Conservation (phyloP, 345 rosid genomes). For the Gossypium longicalyx region DNA sequence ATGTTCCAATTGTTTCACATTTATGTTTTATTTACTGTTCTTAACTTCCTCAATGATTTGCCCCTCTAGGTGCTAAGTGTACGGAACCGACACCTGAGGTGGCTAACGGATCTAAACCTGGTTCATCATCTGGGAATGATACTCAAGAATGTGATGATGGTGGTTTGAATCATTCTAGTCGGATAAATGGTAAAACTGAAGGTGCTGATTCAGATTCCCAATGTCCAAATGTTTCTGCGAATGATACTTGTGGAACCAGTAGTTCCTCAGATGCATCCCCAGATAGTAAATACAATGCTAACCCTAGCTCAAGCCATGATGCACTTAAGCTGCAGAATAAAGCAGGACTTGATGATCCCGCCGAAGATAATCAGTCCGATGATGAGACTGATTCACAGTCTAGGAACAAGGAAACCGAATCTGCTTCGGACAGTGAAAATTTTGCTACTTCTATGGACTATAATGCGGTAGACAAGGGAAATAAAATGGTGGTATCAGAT, state of each 20-base stretch:
- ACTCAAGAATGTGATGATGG: conserved; percentile 22
- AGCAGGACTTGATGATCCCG: conserved; percentile 12
- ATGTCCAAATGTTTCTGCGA: background rate
- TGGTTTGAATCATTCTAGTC: conserved; percentile 14
- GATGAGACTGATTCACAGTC: conserved; percentile 18
- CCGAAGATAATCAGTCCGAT: conserved; percentile 16
- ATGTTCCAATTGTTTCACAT: background rate
- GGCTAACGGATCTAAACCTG: conserved; percentile 30
- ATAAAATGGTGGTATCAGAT: conserved; percentile 5
- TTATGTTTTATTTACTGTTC: background rate
- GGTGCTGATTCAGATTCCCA: conserved; percentile 4
- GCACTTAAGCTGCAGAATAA: conserved; percentile 14
- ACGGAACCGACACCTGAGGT: conserved; percentile 19
- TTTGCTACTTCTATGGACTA: background rate
- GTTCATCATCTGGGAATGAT: conserved; percentile 32
- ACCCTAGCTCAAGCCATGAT: conserved; percentile 4
- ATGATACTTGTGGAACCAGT: conserved; percentile 15
- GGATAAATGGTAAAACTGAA: conserved; percentile 26
- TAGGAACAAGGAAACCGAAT: conserved; percentile 17
- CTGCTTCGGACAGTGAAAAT: conserved; percentile 15
- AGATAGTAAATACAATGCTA: conserved; percentile 8
- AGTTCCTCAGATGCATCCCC: conserved; percentile 27
- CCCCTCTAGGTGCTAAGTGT: conserved; percentile 20
- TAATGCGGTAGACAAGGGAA: conserved; percentile 7
- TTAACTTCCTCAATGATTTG: background rate